These are phyloP conservation scores for Ganoderma multipileum DNA, from an alignment of 1,284 basidiomycete genomes.

Conservation along the genomic window DNA sequence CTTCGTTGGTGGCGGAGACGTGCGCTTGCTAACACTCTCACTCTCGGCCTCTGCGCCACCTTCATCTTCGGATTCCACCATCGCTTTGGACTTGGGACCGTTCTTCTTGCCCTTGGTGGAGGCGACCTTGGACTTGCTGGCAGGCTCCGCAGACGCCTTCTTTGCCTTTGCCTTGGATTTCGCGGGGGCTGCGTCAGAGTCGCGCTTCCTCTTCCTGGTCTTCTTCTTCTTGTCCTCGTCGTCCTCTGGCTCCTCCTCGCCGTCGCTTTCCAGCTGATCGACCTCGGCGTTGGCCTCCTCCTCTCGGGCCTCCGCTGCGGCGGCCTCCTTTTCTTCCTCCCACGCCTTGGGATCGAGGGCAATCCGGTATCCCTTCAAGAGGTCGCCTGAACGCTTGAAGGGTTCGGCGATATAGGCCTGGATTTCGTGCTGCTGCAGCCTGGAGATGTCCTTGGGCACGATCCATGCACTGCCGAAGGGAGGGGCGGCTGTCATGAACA, in stretches of 20 bases:
- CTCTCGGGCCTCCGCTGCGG: slow-evolving; percentile 54
- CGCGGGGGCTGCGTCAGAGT: slow-evolving; percentile 46
- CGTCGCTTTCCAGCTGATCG: slow-evolving; percentile 72
- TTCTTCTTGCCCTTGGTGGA: slow-evolving; percentile 62
- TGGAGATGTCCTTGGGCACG: slow-evolving; percentile 81
- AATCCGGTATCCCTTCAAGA: slow-evolving; percentile 82
- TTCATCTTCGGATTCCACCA: slow-evolving; percentile 80
- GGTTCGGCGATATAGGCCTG: slow-evolving; percentile 81
- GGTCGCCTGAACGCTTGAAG: slow-evolving; percentile 77
- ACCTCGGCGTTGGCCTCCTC: slow-evolving; percentile 71
- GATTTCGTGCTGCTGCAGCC: slow-evolving; percentile 84
- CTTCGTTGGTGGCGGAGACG: slow-evolving; percentile 69
- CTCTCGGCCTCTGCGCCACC: slow-evolving; percentile 51
- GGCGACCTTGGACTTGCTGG: slow-evolving; percentile 46
- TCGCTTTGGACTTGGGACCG: slow-evolving; percentile 65
- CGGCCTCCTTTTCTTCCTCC: slow-evolving; percentile 64
- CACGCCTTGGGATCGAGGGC: slow-evolving; percentile 84
- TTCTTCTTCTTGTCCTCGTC: slow-evolving; percentile 56
- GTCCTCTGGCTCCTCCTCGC: slow-evolving; percentile 60
- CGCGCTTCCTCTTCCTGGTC: slow-evolving; percentile 58
- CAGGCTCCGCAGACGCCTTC: slow-evolving; percentile 59
- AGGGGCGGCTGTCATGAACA: not conserved
- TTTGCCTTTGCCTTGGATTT: slow-evolving; percentile 59
- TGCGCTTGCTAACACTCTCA: slow-evolving; percentile 61
- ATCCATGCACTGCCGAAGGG: slow-evolving; percentile 78